Base-by-base conservation (phyloP, 1,284 basidiomycete species). In the Cryptococcus maquisensis region DNA sequence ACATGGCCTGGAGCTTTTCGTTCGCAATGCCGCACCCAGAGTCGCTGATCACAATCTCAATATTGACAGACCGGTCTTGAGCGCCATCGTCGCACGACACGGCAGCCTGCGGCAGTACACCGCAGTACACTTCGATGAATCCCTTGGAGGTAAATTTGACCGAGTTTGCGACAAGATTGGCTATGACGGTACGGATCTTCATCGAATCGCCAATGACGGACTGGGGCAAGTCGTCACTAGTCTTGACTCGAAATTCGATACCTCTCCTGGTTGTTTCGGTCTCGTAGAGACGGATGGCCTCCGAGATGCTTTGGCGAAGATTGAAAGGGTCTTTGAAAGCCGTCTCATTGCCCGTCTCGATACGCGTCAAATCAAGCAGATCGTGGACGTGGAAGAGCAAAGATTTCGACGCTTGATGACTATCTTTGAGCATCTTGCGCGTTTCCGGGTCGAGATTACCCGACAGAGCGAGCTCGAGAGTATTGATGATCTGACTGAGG, bases 331-430 rank as follows among this genome's bases (percentile, higher is more conserved):
- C 90, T 67, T 86, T 86, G 73, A 89, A 86, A 1, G 85, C 85
- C 0, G 86, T 87, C 66, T 88, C 85, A 59, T 86, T 83, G n/a
- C 88, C 89, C 49, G 82, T 86, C 71, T 93, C 90, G 35, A 90
- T 80, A 10, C 88, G 81, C 0, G 90, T 91, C 8, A 92, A 80
- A 72, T 93, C 90, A 60, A 92, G 79, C 28, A 93, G 77, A 72
- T 93, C 89, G 68, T 93, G 92, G 73, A 93, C 91, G 38, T 85
- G 89, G 79, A 85, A 90, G 36, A 88, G 73, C 28, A 91, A 76
- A 37, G 84, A 85, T 77, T 89, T 89, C 7, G 88, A 90, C 0
- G 90, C 90, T 42, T 85, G 81, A 73, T 93, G 87, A 26, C 86
- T 88, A 57, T 84, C 84, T 56, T 80, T 82, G 6, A 93, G 78